Evolutionary conservation across 2,329 filamentous ascomycete species (phyloP).

Genomic region (Sphaceloma murrayae): DNA sequence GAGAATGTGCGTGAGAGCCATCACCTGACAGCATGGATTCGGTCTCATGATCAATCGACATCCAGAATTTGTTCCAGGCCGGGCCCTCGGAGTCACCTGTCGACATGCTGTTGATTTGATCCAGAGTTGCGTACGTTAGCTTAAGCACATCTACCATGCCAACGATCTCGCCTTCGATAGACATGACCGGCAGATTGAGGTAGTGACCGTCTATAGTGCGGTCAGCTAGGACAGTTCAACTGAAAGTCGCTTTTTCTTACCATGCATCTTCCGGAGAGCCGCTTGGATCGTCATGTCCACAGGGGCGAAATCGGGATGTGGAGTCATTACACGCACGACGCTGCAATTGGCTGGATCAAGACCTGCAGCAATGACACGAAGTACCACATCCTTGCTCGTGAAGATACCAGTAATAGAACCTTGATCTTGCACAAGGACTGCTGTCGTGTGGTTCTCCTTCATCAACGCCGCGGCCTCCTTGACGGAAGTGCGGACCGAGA

Average conservation of each 20-base stretch:
- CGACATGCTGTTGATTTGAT: slow-evolving; percentile 88
- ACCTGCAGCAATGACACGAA: slow-evolving; percentile 93
- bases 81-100: slow-evolving; percentile 84
- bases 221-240: slow-evolving; percentile 20
- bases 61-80: slow-evolving; percentile 99
- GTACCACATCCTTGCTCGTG: slow-evolving; percentile 96
- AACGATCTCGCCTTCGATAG: slow-evolving; percentile 87
- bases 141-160: slow-evolving; percentile 99
- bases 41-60: slow-evolving; percentile 87
- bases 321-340: slow-evolving; percentile 97
- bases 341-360: slow-evolving; percentile 91
- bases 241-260: slow-evolving; percentile 44
- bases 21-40: slow-evolving; percentile 95
- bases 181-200: slow-evolving; percentile 97
- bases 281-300: slow-evolving; percentile 99
- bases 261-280: slow-evolving; percentile 97
- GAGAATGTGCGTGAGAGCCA: slow-evolving; percentile 51
- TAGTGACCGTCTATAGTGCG: slow-evolving; percentile 75
- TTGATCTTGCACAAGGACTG: slow-evolving; percentile 90
- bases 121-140: slow-evolving; percentile 92
- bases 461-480: slow-evolving; percentile 91
- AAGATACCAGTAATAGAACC: slow-evolving; percentile 98
- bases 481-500: slow-evolving; percentile 90
- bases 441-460: slow-evolving; percentile 98
- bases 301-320: slow-evolving; percentile 95